A percentile compares a stretch with the other conserved stretches of the same genome.
These are phyloP conservation scores for Bipolaris cookei DNA, from an alignment of 2,329 filamentous ascomycete genomes.

Conservation along the genomic window DNA sequence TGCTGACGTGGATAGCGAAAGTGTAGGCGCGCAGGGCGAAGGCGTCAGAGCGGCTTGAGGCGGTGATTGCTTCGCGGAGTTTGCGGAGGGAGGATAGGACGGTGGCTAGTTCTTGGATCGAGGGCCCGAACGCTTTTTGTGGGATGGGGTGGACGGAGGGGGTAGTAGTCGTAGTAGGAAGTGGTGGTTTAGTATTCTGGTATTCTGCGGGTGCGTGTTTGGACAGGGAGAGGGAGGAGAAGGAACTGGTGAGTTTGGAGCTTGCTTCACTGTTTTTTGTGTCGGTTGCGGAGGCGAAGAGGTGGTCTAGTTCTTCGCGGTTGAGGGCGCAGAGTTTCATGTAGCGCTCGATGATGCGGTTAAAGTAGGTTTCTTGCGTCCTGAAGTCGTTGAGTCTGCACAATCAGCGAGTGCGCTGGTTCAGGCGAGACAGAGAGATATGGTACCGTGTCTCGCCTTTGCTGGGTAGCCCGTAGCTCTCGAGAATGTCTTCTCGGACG, in stretches of 20 bases:
- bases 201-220: slow-evolving; percentile 25
- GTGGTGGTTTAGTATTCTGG: slow-evolving; percentile 2
- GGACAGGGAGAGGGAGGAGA: slow-evolving; percentile 26
- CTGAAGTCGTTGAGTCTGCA: slow-evolving; percentile 65
- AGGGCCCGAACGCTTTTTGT: slow-evolving; percentile 36
- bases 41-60: slow-evolving; percentile 73
- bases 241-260: slow-evolving; percentile 18
- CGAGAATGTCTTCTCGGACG: slow-evolving; percentile 75
- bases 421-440: neutral
- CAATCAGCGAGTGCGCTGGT: neutral
- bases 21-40: slow-evolving; percentile 91
- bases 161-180: slow-evolving; percentile 4
- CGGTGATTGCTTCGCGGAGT: slow-evolving; percentile 86
- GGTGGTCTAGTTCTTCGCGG: slow-evolving; percentile 73
- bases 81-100: slow-evolving; percentile 88
- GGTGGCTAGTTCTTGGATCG: slow-evolving; percentile 66
- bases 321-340: slow-evolving; percentile 85
- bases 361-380: slow-evolving; percentile 84
- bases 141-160: slow-evolving; percentile 31
- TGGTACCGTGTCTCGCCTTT: slow-evolving; percentile 86
- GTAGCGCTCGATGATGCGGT: slow-evolving; percentile 85
- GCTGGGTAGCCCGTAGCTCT: slow-evolving; percentile 82
- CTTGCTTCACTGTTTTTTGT: slow-evolving; percentile 12
- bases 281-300: slow-evolving; percentile 61
- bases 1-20: slow-evolving; percentile 84